phyloP scores from a whole-genome alignment of 352 stramenopile genomes.

The Pythium aphanidermatum region DNA sequence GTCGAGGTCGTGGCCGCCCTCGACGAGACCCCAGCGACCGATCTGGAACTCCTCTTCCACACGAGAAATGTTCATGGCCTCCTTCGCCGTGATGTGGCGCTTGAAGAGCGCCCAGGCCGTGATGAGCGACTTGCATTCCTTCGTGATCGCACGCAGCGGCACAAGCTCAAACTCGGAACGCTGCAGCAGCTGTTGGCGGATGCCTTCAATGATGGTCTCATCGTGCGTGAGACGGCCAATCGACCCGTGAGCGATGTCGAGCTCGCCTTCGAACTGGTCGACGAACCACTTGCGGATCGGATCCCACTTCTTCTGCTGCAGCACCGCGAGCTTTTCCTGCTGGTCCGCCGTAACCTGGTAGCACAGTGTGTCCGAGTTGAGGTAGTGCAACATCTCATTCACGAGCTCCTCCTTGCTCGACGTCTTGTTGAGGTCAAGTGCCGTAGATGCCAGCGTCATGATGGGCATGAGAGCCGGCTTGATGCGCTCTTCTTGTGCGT shows the following conservation, averaged over 20 bases:
- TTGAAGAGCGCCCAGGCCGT: slow-evolving; percentile 76
- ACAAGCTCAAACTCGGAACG: slow-evolving; percentile 73
- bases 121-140: slow-evolving; percentile 88
- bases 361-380: slow-evolving; percentile 87
- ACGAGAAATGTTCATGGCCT: slow-evolving; percentile 78
- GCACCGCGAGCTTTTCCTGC: slow-evolving; percentile 68
- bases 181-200: slow-evolving; percentile 59
- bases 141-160: slow-evolving; percentile 63
- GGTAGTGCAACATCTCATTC: slow-evolving; percentile 81
- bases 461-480: slow-evolving; percentile 81
- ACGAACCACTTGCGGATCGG: slow-evolving; percentile 81
- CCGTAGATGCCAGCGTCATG: slow-evolving; percentile 82
- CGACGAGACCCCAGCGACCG: slow-evolving; percentile 80
- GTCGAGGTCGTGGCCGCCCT: slow-evolving; percentile 86
- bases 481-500: slow-evolving; percentile 69
- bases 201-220: slow-evolving; percentile 48
- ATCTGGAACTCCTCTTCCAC: slow-evolving; percentile 89
- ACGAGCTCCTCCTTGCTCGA: slow-evolving; percentile 54
- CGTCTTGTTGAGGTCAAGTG: slow-evolving; percentile 56
- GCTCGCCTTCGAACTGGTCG: slow-evolving; percentile 60
- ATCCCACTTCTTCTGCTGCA: slow-evolving; percentile 84
- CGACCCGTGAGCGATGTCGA: slow-evolving; percentile 79
- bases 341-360: slow-evolving; percentile 79
- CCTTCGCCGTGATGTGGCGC: slow-evolving; percentile 78
- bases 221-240: slow-evolving; percentile 65